Evolutionary conservation across 1,139 yeast genomes (phyloP), one percentile per base, ranked within the genome.

Genomic region (Blastobotrys capitulatus): DNA sequence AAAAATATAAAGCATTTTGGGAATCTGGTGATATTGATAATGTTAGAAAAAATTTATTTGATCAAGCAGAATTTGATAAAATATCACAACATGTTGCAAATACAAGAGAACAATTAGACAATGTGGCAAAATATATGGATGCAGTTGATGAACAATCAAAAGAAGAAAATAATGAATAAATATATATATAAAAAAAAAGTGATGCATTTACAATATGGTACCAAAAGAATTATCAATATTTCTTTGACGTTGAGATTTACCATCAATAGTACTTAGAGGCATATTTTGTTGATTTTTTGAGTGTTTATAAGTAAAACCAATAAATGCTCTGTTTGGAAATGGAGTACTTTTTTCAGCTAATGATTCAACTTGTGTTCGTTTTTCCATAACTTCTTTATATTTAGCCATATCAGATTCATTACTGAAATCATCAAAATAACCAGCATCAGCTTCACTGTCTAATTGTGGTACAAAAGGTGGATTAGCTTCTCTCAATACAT

Each of bases 381-480:
- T 83, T 57, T 88, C 90, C 75, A 89, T 84, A 18, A 94, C 98
- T 63, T 94, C 98, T 61, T 94, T 92, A 71, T 94, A 94, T 69
- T 92, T 90, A 59, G 92, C 90, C 97, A 94, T 90, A 67, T 94
- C 96, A 50, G 86, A 90, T 62, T 90, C 97, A 67, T 88, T 94
- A 54, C 87, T 89, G 65, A 94, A 94, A 66, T 94, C 98, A 69
- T 94, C 99, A 66, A 94, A 94, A 70, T 94, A 94, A 1, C 98
- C 99, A 0, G 97, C 97, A 70, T 94, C 99, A 55, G 90, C 94
- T 63, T 94, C 98, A 54, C 89, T 86, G 64, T 92, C 97, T 55
- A 94, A 76, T 63, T 94, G 96, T 1, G 99, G 99, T 27, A 94
- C 86, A 67, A 94, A 94, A 26, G 99, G 99, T 4, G 98, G 96